A percentile compares a stretch with the other conserved stretches of the same genome.
phyloP scores from a whole-genome alignment of 192 early-diverging fungal genomes.

The Gigaspora rosea region DNA sequence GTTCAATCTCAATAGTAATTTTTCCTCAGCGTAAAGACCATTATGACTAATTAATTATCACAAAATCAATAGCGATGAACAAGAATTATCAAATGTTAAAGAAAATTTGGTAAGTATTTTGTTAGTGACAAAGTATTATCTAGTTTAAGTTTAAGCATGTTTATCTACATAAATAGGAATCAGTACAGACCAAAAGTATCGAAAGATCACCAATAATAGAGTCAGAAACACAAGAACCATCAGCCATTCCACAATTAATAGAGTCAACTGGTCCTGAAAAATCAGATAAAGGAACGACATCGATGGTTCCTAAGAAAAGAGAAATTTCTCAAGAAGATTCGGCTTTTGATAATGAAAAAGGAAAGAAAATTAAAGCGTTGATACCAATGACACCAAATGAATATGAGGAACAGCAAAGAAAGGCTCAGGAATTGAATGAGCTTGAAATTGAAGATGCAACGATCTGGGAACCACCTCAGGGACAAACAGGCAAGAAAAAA shows the following conservation, averaged over 20 bases:
- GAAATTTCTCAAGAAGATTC: not conserved
- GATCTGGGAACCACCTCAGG: constrained; percentile 27
- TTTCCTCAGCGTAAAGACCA: not conserved
- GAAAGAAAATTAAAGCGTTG: constrained; percentile 9
- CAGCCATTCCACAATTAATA: no score
- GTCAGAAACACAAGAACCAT: not conserved
- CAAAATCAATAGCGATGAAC: no score
- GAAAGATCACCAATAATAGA: not conserved
- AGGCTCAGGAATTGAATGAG: constrained; percentile 5
- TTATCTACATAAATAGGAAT: no score
- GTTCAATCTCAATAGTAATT: not conserved
- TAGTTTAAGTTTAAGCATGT: no score
- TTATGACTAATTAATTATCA: no score
- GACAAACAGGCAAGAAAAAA: constrained; percentile 16
- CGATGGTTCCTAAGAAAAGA: not conserved
- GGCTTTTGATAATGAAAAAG: not conserved
- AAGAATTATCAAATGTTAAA: no score
- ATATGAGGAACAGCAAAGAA: constrained; percentile 14
- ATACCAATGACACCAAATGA: constrained; percentile 25
- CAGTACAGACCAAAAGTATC: not conserved
- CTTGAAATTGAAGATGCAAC: constrained; percentile 18
- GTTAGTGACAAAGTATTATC: no score
- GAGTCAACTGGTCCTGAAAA: not conserved
- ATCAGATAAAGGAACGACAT: not conserved
- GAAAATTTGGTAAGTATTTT: no score